Evolutionary conservation across 208 protist genomes (phyloP).

Genomic region (Acanthamoeba culbertsoni): DNA sequence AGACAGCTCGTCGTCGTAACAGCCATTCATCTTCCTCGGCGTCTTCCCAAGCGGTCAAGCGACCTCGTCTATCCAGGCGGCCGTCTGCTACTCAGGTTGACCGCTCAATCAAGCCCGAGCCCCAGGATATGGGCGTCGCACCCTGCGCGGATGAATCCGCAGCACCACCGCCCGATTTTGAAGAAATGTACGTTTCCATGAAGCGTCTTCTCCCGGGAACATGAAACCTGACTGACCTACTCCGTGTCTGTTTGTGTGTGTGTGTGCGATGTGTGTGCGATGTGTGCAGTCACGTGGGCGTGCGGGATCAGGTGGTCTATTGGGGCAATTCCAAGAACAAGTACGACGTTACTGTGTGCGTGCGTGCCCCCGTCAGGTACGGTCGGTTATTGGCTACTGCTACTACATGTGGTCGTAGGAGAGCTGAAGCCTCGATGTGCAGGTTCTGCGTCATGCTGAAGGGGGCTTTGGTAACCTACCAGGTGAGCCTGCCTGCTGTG

Average conservation of each 20-base stretch:
- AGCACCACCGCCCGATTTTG: not conserved
- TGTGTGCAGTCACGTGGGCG: not conserved
- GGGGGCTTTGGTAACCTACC: not conserved
- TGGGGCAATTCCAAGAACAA: not conserved
- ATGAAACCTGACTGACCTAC: no score
- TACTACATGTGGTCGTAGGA: not conserved
- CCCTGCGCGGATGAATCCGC: not conserved
- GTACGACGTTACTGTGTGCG: not conserved
- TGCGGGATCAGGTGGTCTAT: not conserved
- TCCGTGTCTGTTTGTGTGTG: not conserved
- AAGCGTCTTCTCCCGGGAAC: no score
- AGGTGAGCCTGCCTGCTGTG: not conserved
- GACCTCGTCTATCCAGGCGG: no score
- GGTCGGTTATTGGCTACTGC: not conserved
- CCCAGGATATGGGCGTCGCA: not conserved
- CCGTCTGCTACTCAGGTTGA: no score
- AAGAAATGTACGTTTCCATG: not conserved
- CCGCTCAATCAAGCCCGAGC: not conserved
- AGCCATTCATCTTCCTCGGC: no score
- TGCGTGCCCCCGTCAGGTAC: not conserved
- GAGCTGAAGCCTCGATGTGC: not conserved
- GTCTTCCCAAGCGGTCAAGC: no score
- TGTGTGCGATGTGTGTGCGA: not conserved
- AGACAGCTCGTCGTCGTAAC: no score
- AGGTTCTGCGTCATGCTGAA: not conserved